phyloP scores from a whole-genome alignment of 2,329 filamentous ascomycete genomes.

The Colletotrichum echinochloae region DNA sequence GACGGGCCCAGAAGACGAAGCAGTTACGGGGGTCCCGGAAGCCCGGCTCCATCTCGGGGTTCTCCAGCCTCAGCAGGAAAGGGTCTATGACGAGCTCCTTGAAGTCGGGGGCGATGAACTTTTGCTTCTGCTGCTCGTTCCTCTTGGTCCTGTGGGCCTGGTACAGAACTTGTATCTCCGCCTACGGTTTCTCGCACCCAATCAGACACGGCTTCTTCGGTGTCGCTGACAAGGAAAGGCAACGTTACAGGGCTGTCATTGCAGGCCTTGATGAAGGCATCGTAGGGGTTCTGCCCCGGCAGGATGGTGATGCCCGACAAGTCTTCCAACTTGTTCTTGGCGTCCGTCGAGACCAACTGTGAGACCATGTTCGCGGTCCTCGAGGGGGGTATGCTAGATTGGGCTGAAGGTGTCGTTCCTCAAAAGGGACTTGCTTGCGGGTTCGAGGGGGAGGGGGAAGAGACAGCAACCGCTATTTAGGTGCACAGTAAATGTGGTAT shows the following conservation, averaged over 20 bases:
- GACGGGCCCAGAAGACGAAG: constrained; percentile 89
- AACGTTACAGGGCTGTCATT: constrained; percentile 72
- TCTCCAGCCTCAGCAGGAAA: constrained; percentile 76
- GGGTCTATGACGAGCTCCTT: constrained; percentile 80
- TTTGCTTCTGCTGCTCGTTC: constrained; percentile 80
- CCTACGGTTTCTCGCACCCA: constrained; percentile 54
- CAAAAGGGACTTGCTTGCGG: not conserved
- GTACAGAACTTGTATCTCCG: constrained; percentile 79
- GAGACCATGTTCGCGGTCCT: constrained; percentile 48
- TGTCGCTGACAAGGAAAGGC: not conserved
- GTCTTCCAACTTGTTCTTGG: constrained; percentile 65
- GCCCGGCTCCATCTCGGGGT: constrained; percentile 71
- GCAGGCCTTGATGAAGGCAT: constrained; percentile 77
- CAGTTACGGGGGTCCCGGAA: constrained; percentile 84
- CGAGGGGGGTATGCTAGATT: no score
- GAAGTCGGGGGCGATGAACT: constrained; percentile 77
- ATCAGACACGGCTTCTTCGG: not conserved
- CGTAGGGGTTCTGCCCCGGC: constrained; percentile 78
- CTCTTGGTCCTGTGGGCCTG: constrained; percentile 78
- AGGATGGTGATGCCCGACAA: constrained; percentile 63
- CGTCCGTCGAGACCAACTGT: constrained; percentile 54
- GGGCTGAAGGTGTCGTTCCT: not conserved
- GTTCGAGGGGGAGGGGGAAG: no score
- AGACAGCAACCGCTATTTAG: not conserved
- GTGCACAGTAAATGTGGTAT: not conserved